Percentiles rank a stretch among this genome's conserved stretches.
phyloP scores from a whole-genome alignment of 2,329 filamentous ascomycete genomes.

The Phaeosphaeriaceae sp. region DNA sequence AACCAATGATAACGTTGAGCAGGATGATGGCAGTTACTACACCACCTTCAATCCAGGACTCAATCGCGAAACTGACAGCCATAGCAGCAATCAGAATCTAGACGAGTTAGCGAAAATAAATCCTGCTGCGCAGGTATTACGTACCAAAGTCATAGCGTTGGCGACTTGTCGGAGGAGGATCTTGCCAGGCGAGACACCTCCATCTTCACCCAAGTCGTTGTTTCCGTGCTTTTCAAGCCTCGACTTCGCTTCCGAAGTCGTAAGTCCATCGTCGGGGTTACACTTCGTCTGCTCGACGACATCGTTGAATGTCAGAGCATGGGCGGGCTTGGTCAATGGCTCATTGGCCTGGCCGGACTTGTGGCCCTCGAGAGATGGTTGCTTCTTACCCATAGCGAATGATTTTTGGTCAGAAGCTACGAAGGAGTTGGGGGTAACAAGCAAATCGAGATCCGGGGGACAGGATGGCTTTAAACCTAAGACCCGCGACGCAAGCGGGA shows the following conservation, averaged over 20 bases:
- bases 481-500: constrained; percentile 25
- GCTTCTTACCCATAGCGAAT: constrained; percentile 48
- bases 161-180: constrained; percentile 76
- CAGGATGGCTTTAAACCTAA: constrained; percentile 36
- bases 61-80: constrained; percentile 55
- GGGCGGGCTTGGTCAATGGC: constrained; percentile 67
- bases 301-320: constrained; percentile 63
- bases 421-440: constrained; percentile 36
- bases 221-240: constrained; percentile 60
- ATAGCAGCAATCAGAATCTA: constrained; percentile 55
- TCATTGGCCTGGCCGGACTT: constrained; percentile 57
- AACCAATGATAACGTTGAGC: constrained; percentile 55
- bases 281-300: constrained; percentile 66
- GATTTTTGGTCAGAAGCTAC: constrained; percentile 26
- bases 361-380: constrained; percentile 46
- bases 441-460: constrained; percentile 38
- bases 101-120: not conserved
- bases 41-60: constrained; percentile 56
- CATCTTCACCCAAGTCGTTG: constrained; percentile 76
- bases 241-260: constrained; percentile 61
- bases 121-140: not conserved
- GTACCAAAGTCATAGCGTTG: constrained; percentile 79
- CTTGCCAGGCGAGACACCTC: constrained; percentile 74
- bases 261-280: constrained; percentile 72
- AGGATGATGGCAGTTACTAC: constrained; percentile 55